Base-by-base conservation (phyloP, 257 asterid genomes). In the Coffea canephora region DNA sequence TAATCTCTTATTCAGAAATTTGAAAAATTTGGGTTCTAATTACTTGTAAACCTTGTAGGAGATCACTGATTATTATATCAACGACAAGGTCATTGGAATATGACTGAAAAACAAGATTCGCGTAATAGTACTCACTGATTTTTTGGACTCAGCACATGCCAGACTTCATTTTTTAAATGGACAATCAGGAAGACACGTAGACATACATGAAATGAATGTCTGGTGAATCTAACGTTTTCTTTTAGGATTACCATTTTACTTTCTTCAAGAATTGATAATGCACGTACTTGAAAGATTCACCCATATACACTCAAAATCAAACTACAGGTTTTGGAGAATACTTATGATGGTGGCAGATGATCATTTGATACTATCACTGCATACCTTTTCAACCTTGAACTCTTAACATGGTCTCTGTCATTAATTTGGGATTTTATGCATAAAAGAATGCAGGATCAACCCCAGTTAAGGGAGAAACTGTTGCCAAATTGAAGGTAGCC, bases 401-500 rank as follows among this genome's bases (percentile, higher is more conserved):
- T 48, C 34, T 46, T 71, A 3, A 23, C 59, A 11, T 12, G 41
- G 14, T 25, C 7, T 9, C 45, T 62, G 69, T 57, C 48, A 45
- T 34, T 78, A 50, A 66, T 70, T 39, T 84, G 71, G 55, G 71
- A 46, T 69, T 64, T 75, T 49, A 21, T 75, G 80, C 14, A 16
- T 54, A 31, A 87, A 81, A 95, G 98, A 74, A 81, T 7, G 82
- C 84, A 84, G 96, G 89, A 85, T 88, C 97, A 57, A 73, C 86
- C 15, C 95, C 91, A 0, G 82, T 82, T 34, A 95, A 86, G 90
- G 93, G 91, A 74, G 94, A 90, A 81, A 89, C 92, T 5, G 97
- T 91, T 45, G 97, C 98, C 79, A 95, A 91, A 71, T 71, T 93
- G 85, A 93, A 93, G 89, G 97, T 94, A 8, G 98, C 98, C 55